Percentiles rank a stretch among this genome's conserved stretches.
Conservation (phyloP, 1,139 yeast genomes). For the Saccharomyces hybrid region DNA sequence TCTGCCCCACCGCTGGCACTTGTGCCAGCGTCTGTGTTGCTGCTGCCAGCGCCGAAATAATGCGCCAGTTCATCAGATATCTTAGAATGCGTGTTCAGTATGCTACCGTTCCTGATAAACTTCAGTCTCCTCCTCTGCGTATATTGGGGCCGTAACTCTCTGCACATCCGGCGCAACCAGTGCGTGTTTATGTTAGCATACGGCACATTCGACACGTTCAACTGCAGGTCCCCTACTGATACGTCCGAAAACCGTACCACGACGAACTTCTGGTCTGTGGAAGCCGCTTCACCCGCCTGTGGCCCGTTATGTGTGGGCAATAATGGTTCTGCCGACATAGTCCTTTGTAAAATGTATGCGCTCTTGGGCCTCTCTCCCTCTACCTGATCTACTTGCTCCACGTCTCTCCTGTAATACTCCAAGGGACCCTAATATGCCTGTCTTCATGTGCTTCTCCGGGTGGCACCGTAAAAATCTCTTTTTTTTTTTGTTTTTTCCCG, state of each 20-base stretch:
- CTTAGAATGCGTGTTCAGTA: conserved; percentile 54
- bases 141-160: conserved; percentile 34
- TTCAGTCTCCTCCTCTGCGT: conserved; percentile 48
- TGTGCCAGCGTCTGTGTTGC: conserved; percentile 6
- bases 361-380: neutral
- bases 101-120: conserved; percentile 68
- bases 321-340: conserved; percentile 12
- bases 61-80: conserved; percentile 36
- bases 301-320: conserved; percentile 9
- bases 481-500: neutral
- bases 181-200: conserved; percentile 34
- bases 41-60: conserved; percentile 10
- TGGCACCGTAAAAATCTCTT: neutral
- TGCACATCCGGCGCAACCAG: conserved; percentile 41
- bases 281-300: conserved; percentile 4
- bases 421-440: neutral
- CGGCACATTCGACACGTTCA: conserved; percentile 36
- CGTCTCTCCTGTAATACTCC: neutral
- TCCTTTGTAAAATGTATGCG: neutral
- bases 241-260: conserved; percentile 48
- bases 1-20: conserved; percentile 12
- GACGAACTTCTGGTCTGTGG: conserved; percentile 23
- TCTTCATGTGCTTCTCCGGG: neutral
- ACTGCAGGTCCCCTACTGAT: conserved; percentile 37
- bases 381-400: neutral